A percentile compares a stretch with the other conserved stretches of the same genome.
Conservation (phyloP, 345 rosid species). For the Durio zibethinus region DNA sequence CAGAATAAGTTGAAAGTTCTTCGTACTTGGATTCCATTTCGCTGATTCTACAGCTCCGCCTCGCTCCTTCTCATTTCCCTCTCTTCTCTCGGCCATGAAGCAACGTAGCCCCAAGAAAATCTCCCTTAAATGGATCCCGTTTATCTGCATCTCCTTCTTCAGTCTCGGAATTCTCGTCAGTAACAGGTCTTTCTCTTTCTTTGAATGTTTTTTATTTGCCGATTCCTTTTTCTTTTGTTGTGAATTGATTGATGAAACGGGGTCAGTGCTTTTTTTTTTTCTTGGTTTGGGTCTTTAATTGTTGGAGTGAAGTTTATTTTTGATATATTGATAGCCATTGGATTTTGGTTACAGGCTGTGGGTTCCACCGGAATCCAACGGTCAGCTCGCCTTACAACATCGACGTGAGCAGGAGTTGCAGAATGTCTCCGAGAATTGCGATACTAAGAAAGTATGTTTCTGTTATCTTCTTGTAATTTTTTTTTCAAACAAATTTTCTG, state of each 20-base stretch:
- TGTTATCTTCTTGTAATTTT: conserved; percentile 1
- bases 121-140: conserved; percentile 72
- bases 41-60: background rate
- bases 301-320: background rate
- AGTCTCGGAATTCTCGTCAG: conserved; percentile 71
- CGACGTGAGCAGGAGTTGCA: conserved; percentile 63
- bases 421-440: conserved; percentile 52
- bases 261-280: background rate
- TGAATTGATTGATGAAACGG: background rate
- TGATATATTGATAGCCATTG: conserved; percentile 4
- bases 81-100: conserved; percentile 39
- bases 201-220: background rate
- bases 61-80: conserved; percentile 10
- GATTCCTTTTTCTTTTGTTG: background rate
- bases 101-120: conserved; percentile 43
- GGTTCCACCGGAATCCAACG: conserved; percentile 47
- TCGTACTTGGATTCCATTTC: too few species aligned
- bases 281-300: background rate
- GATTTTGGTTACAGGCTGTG: conserved; percentile 43
- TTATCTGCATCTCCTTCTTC: conserved; percentile 68
- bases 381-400: conserved; percentile 47
- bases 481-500: background rate
- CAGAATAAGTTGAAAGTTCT: background rate
- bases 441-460: conserved; percentile 50
- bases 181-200: conserved; percentile 41